Percentiles rank a stretch among this genome's conserved stretches.
Conservation (phyloP, 768 basidiomycete species). For the Russula brevipes region DNA sequence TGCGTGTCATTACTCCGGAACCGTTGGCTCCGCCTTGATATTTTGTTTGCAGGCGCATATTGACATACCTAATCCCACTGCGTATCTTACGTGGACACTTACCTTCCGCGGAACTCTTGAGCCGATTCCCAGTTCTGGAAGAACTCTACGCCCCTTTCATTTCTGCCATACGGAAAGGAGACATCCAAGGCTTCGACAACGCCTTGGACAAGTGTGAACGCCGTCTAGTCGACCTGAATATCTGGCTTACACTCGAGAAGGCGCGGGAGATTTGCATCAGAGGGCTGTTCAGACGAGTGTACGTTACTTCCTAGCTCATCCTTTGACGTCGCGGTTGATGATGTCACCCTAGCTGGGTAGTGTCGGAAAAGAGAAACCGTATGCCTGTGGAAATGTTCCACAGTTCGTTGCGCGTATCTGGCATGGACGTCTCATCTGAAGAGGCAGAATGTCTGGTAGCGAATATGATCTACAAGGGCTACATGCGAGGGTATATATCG, state of each 20-base stretch:
- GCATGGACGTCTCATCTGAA: conserved; percentile 61
- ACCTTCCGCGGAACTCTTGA: conserved; percentile 65
- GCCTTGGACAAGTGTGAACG: conserved; percentile 68
- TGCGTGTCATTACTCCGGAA: conserved; percentile 36
- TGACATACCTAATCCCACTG: conserved; percentile 87
- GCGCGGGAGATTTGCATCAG: conserved; percentile 84
- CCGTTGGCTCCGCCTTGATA: not conserved
- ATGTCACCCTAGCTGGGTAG: conserved; percentile 61
- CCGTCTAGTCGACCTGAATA: conserved; percentile 76
- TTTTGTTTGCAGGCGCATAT: conserved; percentile 59
- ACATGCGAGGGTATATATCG: conserved; percentile 92
- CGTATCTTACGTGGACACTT: conserved; percentile 84
- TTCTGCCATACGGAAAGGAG: conserved; percentile 66
- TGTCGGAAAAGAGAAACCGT: conserved; percentile 63
- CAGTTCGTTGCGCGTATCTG: conserved; percentile 64
- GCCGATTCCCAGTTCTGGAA: conserved; percentile 65
- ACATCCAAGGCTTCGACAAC: conserved; percentile 74
- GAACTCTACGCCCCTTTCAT: conserved; percentile 80
- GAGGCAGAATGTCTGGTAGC: conserved; percentile 93
- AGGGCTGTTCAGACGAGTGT: conserved; percentile 75
- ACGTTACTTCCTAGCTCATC: conserved; percentile 31
- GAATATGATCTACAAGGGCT: conserved; percentile 92
- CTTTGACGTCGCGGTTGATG: not conserved
- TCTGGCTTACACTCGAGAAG: conserved; percentile 83
- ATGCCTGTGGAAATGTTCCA: conserved; percentile 82